Evolutionary conservation across 495 filamentous ascomycete species (phyloP).

Genomic region (Penicillium parvum): DNA sequence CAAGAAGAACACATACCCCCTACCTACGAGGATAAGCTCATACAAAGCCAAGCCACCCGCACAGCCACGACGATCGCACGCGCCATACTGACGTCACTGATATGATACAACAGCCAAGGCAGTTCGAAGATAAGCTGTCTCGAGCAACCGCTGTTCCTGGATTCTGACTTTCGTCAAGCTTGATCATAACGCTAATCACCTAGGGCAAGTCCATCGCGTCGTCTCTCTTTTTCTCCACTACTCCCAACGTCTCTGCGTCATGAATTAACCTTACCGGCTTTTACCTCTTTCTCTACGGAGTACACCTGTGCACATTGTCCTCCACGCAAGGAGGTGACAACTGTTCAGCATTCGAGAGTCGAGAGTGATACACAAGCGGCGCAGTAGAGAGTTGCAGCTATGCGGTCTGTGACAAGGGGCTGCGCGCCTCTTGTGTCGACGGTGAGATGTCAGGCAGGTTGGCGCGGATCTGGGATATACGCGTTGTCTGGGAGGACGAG

Average conservation of each 20-base stretch:
- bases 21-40: no score
- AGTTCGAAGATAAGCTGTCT: no score
- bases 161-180: no score
- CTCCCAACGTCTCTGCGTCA: slow-evolving; percentile 22
- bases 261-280: slow-evolving; percentile 10
- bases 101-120: no score
- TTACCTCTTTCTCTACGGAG: not conserved
- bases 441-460: not conserved
- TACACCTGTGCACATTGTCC: slow-evolving; percentile 1
- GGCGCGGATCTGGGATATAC: not conserved
- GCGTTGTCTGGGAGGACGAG: slow-evolving; percentile 1
- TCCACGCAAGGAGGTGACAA: no score
- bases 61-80: no score
- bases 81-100: no score
- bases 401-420: slow-evolving; percentile 11
- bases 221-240: slow-evolving; percentile 3
- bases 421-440: slow-evolving; percentile 12
- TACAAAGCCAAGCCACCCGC: no score
- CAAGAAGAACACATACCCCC: no score
- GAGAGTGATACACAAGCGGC: no score
- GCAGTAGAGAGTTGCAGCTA: not conserved
- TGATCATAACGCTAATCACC: not conserved
- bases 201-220: no score
- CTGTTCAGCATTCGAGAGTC: no score
- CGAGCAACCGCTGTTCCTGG: not conserved